Conservation (phyloP, 2,329 filamentous ascomycete genomes). For the Verticillium nubilum region DNA sequence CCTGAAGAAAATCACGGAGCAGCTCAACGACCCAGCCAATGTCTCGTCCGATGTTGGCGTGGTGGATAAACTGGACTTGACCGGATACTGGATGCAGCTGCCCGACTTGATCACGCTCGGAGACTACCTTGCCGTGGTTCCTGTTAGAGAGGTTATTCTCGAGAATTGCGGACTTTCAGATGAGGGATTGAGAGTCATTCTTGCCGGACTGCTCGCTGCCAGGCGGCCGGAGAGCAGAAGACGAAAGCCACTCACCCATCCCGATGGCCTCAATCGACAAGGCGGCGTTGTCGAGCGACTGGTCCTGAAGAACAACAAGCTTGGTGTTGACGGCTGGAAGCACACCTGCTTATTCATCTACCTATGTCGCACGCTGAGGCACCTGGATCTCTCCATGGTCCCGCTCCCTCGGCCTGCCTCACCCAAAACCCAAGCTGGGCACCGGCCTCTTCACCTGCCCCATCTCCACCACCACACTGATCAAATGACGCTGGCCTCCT, state of each 20-base stretch:
- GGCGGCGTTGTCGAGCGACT: slow-evolving; percentile 80
- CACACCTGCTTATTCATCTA: slow-evolving; percentile 86
- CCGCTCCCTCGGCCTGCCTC: slow-evolving; percentile 55
- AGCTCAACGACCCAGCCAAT: slow-evolving; percentile 69
- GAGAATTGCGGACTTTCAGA: slow-evolving; percentile 86
- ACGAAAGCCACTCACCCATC: slow-evolving; percentile 31
- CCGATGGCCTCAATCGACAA: slow-evolving; percentile 37
- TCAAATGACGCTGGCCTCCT: slow-evolving; percentile 33
- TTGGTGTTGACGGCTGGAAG: slow-evolving; percentile 84
- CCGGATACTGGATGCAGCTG: slow-evolving; percentile 76
- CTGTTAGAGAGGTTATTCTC: slow-evolving; percentile 77
- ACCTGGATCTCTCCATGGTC: slow-evolving; percentile 80
- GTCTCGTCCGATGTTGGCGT: slow-evolving; percentile 64
- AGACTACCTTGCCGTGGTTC: slow-evolving; percentile 91
- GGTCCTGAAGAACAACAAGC: slow-evolving; percentile 86
- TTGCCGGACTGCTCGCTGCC: slow-evolving; percentile 79
- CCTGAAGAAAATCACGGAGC: slow-evolving; percentile 84
- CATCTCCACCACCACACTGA: slow-evolving; percentile 17
- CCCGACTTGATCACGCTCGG: slow-evolving; percentile 82
- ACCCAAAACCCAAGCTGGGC: slow-evolving; percentile 13
- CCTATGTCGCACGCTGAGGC: slow-evolving; percentile 81
- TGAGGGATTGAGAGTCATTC: slow-evolving; percentile 77
- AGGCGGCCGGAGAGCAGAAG: slow-evolving; percentile 58
- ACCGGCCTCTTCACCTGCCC: slow-evolving; percentile 21
- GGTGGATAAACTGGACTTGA: slow-evolving; percentile 77